Conservation (phyloP, 129 eudicot species). For the Oenanthe sinensis region DNA sequence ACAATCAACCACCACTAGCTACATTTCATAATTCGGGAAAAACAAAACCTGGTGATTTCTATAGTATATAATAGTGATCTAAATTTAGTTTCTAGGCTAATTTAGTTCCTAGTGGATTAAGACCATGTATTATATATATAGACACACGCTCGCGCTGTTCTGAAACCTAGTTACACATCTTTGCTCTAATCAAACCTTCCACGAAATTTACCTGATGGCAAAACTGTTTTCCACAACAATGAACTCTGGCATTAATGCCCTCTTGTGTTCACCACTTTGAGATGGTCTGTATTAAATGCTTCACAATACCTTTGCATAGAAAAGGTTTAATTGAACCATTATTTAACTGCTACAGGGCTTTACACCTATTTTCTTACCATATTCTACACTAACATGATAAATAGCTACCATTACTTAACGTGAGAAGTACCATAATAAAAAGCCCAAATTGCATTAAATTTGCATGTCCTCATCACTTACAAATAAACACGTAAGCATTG, state of each 20-base stretch:
- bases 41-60: too few relatives aligned
- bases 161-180: neutral
- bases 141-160: neutral
- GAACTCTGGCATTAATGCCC: neutral
- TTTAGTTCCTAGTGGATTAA: too few relatives aligned
- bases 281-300: neutral
- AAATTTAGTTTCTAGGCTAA: too few relatives aligned
- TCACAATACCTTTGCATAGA: neutral
- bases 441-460: neutral
- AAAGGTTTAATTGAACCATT: neutral
- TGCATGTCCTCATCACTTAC: neutral
- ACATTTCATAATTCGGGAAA: too few relatives aligned
- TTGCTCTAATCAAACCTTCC: neutral
- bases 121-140: too few relatives aligned
- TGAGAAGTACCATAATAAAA: neutral
- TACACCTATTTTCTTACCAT: neutral
- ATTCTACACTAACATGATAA: neutral
- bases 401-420: neutral
- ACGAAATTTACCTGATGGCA: neutral
- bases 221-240: neutral
- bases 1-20: too few relatives aligned
- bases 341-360: neutral
- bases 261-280: neutral
- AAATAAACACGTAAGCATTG: neutral
- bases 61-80: too few relatives aligned